Percentiles rank a stretch among this genome's conserved stretches.
Conservation (phyloP, 2,329 filamentous ascomycete genomes). For the Exophiala bonariae region DNA sequence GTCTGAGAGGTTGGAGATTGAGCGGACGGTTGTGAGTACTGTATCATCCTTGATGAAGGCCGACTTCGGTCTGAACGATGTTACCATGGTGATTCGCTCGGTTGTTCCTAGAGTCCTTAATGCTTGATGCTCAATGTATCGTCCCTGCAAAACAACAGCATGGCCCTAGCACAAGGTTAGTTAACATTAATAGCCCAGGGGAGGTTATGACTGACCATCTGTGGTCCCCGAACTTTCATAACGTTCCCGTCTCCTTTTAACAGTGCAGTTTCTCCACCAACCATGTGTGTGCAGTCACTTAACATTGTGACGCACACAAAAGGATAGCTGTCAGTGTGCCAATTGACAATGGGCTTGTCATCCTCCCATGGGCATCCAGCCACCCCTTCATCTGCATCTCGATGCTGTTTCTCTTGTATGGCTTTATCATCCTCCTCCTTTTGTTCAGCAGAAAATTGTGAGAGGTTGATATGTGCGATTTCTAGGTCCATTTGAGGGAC, state of each 20-base stretch:
- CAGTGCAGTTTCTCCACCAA: constrained; percentile 59
- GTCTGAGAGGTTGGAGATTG: constrained; percentile 57
- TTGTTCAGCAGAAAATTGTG: constrained; percentile 33
- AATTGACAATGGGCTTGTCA: constrained; percentile 42
- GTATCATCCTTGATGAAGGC: constrained; percentile 59
- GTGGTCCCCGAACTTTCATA: constrained; percentile 46
- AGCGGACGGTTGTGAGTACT: constrained; percentile 60
- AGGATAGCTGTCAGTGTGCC: constrained; percentile 54
- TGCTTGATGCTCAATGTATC: constrained; percentile 67
- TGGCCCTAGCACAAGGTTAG: constrained; percentile 50
- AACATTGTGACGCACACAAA: constrained; percentile 56
- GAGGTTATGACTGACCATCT: constrained; percentile 37
- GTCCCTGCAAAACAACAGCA: constrained; percentile 65
- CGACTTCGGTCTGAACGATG: constrained; percentile 62
- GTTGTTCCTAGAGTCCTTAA: constrained; percentile 57
- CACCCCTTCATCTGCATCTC: constrained; percentile 27
- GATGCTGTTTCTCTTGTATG: constrained; percentile 21
- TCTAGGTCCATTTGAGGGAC: constrained; percentile 59
- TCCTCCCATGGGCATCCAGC: constrained; percentile 29
- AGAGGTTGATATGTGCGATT: constrained; percentile 60
- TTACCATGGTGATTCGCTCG: constrained; percentile 67
- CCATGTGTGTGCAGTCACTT: constrained; percentile 49
- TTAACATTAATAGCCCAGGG: background rate
- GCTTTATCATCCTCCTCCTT: constrained; percentile 23
- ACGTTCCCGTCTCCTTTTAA: constrained; percentile 53